phyloP scores from a whole-genome alignment of 441 rosid species.

The Bruguiera hainesii region DNA sequence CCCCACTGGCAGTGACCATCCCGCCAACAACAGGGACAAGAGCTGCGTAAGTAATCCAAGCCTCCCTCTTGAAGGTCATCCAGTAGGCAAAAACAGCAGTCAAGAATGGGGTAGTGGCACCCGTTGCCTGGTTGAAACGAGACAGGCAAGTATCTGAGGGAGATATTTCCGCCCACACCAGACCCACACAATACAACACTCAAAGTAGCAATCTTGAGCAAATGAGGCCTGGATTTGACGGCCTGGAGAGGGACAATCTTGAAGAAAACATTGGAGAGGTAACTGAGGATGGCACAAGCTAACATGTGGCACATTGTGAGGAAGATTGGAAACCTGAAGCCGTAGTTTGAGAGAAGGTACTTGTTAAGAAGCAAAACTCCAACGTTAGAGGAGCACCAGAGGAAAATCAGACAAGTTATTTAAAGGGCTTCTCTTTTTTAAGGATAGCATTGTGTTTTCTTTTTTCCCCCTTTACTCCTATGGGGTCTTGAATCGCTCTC shows the following conservation, averaged over 20 bases:
- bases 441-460: constrained; percentile 12
- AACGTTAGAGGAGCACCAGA: constrained; percentile 86
- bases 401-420: constrained; percentile 46
- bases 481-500: too few relatives aligned
- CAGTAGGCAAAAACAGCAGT: constrained; percentile 84
- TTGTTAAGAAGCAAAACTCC: constrained; percentile 87
- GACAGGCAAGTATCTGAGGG: constrained; percentile 78
- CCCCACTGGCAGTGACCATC: constrained; percentile 89
- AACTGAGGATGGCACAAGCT: constrained; percentile 83
- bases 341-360: constrained; percentile 79
- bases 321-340: constrained; percentile 84
- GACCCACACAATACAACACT: constrained; percentile 83
- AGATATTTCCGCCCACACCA: constrained; percentile 90
- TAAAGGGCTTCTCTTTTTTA: constrained; percentile 43
- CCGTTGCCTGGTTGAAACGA: constrained; percentile 92
- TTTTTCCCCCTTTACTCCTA: too few relatives aligned
- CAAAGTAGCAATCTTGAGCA: constrained; percentile 50
- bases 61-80: constrained; percentile 83
- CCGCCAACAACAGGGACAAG: constrained; percentile 87
- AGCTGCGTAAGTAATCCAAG: constrained; percentile 82
- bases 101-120: constrained; percentile 92
- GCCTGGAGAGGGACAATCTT: constrained; percentile 82
- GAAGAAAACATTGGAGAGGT: constrained; percentile 76
- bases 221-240: constrained; percentile 70
- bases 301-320: constrained; percentile 98